Percentiles rank a stretch among this genome's conserved stretches.
phyloP scores from a whole-genome alignment of 2,329 filamentous ascomycete genomes.

The Ophiocordyceps camponoti-rufipedis region DNA sequence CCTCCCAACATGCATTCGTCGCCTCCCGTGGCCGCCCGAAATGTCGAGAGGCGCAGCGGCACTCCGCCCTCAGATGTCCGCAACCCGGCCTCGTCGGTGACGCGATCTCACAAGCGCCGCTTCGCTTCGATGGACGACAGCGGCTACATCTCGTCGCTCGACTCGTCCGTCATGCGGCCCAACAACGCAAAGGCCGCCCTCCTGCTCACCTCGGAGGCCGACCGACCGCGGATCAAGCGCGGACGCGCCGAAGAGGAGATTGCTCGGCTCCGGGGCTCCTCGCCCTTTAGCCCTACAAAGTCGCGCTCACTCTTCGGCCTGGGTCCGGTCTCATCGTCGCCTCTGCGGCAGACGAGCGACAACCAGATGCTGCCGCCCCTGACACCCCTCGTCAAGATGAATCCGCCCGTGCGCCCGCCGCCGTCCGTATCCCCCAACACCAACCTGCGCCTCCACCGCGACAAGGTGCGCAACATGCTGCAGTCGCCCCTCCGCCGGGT shows the following conservation, averaged over 20 bases:
- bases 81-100: constrained; percentile 42
- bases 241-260: constrained; percentile 94
- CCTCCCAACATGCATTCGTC: constrained; percentile 67
- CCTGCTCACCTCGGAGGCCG: constrained; percentile 59
- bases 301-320: constrained; percentile 33
- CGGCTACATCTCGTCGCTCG: constrained; percentile 90
- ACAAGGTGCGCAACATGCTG: constrained; percentile 64
- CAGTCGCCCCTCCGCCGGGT: constrained; percentile 50
- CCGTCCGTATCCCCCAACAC: constrained; percentile 87
- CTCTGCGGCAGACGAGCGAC: constrained; percentile 37
- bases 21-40: constrained; percentile 56
- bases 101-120: constrained; percentile 56
- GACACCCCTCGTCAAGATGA: constrained; percentile 72
- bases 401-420: constrained; percentile 31
- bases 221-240: constrained; percentile 65
- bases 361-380: constrained; percentile 54
- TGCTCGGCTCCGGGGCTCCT: constrained; percentile 77
- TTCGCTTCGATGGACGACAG: constrained; percentile 73
- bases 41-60: constrained; percentile 39
- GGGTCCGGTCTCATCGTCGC: constrained; percentile 47
- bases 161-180: constrained; percentile 71
- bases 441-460: constrained; percentile 73
- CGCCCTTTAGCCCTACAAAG: constrained; percentile 79
- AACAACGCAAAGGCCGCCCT: constrained; percentile 33
- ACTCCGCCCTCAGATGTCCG: constrained; percentile 58